Conservation (phyloP, 352 stramenopile species). For the Lagenidium giganteum region DNA sequence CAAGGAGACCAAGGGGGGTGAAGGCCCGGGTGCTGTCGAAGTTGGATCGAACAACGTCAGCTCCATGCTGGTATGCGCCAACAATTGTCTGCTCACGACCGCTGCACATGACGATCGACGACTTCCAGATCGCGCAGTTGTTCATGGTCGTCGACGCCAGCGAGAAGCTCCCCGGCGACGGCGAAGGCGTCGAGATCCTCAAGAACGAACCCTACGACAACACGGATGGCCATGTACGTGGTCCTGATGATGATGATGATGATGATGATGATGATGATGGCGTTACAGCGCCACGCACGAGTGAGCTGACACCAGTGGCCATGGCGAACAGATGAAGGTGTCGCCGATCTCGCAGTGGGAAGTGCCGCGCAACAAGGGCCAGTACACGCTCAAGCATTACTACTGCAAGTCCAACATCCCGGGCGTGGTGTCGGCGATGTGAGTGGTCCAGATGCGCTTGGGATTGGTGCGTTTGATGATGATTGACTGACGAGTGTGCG, state of each 20-base stretch:
- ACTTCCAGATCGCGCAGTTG: constrained; percentile 83
- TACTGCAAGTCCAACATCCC: constrained; percentile 85
- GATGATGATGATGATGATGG: too few relatives aligned
- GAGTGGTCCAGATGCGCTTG: neutral
- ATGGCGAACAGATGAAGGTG: constrained; percentile 62
- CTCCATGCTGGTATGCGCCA: too few relatives aligned
- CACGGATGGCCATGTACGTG: constrained; percentile 55
- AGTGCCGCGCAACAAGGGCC: constrained; percentile 71
- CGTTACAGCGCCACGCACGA: neutral
- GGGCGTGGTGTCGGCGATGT: constrained; percentile 72
- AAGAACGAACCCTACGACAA: constrained; percentile 87
- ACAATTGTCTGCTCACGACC: too few relatives aligned
- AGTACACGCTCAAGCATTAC: constrained; percentile 89
- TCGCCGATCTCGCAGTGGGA: constrained; percentile 72
- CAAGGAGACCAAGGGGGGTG: too few relatives aligned
- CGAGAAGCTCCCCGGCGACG: constrained; percentile 79
- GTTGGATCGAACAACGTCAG: too few relatives aligned
- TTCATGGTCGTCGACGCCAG: constrained; percentile 87
- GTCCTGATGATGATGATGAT: too few relatives aligned
- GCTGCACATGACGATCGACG: constrained; percentile 81
- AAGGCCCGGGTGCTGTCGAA: too few relatives aligned
- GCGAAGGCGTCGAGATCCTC: constrained; percentile 83
- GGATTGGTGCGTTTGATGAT: neutral
- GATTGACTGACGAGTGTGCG: too few relatives aligned
- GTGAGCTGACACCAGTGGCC: too few relatives aligned